Evolutionary conservation across 805 yeast species (phyloP).

Genomic region (Ogataea trehalophila): DNA sequence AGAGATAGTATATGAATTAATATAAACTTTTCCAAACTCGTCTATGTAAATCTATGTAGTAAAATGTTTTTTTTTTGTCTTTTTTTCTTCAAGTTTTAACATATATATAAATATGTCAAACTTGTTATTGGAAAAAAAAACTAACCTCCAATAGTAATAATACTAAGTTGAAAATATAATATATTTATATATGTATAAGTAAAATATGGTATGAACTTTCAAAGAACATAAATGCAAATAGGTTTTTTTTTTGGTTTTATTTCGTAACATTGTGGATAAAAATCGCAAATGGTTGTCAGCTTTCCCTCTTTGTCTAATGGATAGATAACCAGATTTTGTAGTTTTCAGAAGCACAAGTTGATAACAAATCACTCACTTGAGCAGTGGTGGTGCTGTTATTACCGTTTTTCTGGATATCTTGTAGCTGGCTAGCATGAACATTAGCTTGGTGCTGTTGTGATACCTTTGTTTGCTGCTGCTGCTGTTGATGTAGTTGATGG

Average conservation of each 20-base stretch:
- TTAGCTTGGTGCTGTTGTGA: neutral
- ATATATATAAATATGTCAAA: no score
- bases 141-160: no score
- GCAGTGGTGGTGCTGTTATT: conserved; percentile 4
- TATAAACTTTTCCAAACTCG: no score
- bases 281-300: neutral
- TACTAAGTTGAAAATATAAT: no score
- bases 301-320: conserved; percentile 8
- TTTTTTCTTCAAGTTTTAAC: no score
- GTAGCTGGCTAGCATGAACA: neutral
- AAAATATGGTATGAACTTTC: no score
- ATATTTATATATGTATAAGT: no score
- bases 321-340: conserved; percentile 30
- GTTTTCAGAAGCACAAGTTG: conserved; percentile 28
- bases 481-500: neutral
- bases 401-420: neutral
- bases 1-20: no score
- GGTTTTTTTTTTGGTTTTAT: neutral
- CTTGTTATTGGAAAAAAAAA: no score
- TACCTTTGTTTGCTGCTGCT: neutral
- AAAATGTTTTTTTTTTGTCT: no score
- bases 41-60: no score
- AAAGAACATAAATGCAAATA: neutral
- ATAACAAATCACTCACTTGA: conserved; percentile 25
- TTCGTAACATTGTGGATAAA: neutral